Conservation (phyloP, 2,329 filamentous ascomycete species). For the Phialophora chinensis region DNA sequence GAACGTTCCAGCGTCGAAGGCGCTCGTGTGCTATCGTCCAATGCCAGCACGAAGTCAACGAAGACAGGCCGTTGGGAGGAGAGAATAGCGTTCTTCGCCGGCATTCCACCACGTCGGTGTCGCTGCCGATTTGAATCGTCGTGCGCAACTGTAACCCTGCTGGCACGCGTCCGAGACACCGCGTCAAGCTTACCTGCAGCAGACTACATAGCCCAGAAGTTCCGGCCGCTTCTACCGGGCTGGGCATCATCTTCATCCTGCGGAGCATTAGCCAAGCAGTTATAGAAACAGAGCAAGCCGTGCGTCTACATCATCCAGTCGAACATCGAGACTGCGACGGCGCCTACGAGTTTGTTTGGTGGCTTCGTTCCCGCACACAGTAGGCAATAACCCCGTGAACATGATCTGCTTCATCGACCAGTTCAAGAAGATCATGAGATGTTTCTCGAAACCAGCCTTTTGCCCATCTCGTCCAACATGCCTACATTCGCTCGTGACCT, state of each 20-base stretch:
- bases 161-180: slow-evolving; percentile 36
- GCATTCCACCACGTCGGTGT: not conserved
- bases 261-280: not conserved
- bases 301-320: not conserved
- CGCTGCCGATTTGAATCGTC: not conserved
- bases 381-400: slow-evolving; percentile 11
- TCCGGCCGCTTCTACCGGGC: not conserved
- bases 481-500: not conserved
- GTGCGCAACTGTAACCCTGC: slow-evolving; percentile 20
- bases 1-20: not conserved
- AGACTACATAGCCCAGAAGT: not conserved
- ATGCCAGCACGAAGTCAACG: not conserved
- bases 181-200: slow-evolving; percentile 29
- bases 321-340: not conserved
- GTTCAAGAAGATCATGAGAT: slow-evolving; percentile 8
- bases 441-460: slow-evolving; percentile 24
- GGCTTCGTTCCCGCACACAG: not conserved
- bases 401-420: slow-evolving; percentile 7
- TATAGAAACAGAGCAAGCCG: not conserved
- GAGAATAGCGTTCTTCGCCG: not conserved
- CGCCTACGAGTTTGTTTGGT: too few relatives aligned
- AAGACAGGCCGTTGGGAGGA: not conserved
- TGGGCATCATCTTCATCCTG: not conserved
- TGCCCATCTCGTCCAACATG: slow-evolving; percentile 13
- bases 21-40: not conserved